Evolutionary conservation across 306 rosid species (phyloP).

Genomic region (Lupinus albus): DNA sequence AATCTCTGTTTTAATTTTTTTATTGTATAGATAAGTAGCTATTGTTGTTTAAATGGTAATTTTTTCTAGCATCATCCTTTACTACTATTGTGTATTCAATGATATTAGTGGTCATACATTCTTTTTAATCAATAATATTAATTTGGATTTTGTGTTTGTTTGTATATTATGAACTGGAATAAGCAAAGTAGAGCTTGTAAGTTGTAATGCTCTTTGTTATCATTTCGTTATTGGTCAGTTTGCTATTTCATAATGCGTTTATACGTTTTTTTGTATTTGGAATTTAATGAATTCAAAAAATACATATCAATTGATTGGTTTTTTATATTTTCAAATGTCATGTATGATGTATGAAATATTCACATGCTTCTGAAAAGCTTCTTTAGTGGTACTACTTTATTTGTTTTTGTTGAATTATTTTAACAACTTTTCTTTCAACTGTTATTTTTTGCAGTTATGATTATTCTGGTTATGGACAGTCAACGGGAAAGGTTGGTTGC

Average conservation of each 20-base stretch:
- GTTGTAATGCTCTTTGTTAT: too few species aligned
- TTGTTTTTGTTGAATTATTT: constrained; percentile 23
- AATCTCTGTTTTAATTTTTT: background rate
- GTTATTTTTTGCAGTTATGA: constrained; percentile 66
- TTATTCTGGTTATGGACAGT: constrained; percentile 97
- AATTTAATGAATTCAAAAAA: too few species aligned
- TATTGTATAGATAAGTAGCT: constrained; percentile 13
- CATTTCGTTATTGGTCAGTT: too few species aligned
- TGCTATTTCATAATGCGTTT: too few species aligned
- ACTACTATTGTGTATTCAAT: constrained; percentile 5
- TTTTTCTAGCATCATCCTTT: background rate
- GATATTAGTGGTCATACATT: background rate
- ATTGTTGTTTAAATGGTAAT: background rate
- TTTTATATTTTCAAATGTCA: constrained; percentile 20
- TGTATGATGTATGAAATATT: background rate
- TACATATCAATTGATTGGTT: background rate
- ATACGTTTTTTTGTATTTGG: too few species aligned
- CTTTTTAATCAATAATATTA: too few species aligned
- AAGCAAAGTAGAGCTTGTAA: too few species aligned
- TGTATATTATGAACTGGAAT: too few species aligned
- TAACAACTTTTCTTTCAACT: constrained; percentile 27
- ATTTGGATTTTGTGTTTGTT: too few species aligned
- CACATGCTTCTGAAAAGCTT: constrained; percentile 9
- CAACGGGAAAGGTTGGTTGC: constrained; percentile 87
- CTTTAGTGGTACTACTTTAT: background rate